A percentile compares a stretch with the other conserved stretches of the same genome.
Conservation (phyloP, 768 basidiomycete species). For the Phlegmacium glaucopus region DNA sequence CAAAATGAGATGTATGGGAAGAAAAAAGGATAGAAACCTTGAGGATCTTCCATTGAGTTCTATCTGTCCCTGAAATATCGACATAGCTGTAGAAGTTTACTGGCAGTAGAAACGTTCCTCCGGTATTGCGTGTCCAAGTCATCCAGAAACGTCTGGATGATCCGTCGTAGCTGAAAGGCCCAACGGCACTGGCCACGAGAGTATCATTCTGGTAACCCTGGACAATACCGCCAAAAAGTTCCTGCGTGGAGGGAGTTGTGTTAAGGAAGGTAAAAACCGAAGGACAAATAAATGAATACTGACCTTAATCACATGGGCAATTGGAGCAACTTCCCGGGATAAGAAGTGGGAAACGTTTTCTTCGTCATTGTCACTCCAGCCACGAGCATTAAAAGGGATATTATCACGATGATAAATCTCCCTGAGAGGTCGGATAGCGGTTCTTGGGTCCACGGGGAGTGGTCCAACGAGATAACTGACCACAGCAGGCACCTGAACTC, state of each 20-base stretch:
- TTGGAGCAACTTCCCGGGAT: slow-evolving; percentile 27
- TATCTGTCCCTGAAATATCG: slow-evolving; percentile 52
- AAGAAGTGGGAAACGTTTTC: slow-evolving; percentile 32
- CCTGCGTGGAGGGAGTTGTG: slow-evolving; percentile 24
- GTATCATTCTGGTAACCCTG: slow-evolving; percentile 46
- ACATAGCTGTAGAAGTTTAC: slow-evolving; percentile 56
- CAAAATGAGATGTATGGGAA: not conserved
- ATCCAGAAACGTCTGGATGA: slow-evolving; percentile 55
- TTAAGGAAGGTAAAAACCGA: not conserved
- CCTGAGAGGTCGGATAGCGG: slow-evolving; percentile 37
- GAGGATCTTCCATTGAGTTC: slow-evolving; percentile 46
- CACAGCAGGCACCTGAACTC: slow-evolving; percentile 36
- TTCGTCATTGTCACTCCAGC: slow-evolving; percentile 22
- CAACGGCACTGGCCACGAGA: slow-evolving; percentile 40
- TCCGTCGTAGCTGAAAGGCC: slow-evolving; percentile 60
- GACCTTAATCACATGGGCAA: slow-evolving; percentile 41
- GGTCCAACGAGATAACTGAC: slow-evolving; percentile 59
- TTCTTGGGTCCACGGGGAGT: slow-evolving; percentile 40
- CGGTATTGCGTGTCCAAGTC: slow-evolving; percentile 43
- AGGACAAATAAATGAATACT: slow-evolving; percentile 4
- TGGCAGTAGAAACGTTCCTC: slow-evolving; percentile 53
- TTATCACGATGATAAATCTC: slow-evolving; percentile 51
- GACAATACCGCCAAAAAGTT: slow-evolving; percentile 45
- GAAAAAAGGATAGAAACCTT: slow-evolving; percentile 31
- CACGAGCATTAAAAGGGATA: slow-evolving; percentile 55